A percentile compares a stretch with the other conserved stretches of the same genome.
These are phyloP conservation scores for Tolypocladium nubicola DNA, from an alignment of 2,329 filamentous ascomycete species.

Conservation along the genomic window DNA sequence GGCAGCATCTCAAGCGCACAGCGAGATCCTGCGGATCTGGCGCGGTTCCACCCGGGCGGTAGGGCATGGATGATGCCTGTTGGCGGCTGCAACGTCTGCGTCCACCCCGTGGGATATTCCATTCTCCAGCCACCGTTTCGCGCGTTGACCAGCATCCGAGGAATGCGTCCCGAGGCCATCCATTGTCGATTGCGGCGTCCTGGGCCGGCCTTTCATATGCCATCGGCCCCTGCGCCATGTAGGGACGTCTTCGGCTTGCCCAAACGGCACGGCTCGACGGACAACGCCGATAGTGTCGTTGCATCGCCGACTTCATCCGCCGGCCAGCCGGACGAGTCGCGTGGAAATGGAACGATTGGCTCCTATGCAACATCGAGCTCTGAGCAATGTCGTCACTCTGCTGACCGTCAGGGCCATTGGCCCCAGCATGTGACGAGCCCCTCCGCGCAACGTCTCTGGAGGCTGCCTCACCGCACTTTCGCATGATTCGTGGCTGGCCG, in stretches of 20 bases:
- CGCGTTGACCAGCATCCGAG: neutral
- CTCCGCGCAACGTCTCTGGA: neutral
- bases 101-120: neutral
- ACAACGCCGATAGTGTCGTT: neutral
- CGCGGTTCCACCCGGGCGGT: neutral
- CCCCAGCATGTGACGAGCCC: conserved; percentile 2
- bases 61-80: neutral
- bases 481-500: conserved; percentile 3
- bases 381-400: neutral
- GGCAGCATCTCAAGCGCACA: neutral
- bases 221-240: neutral
- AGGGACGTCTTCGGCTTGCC: neutral
- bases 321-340: neutral
- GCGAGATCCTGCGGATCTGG: neutral
- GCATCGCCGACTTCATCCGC: neutral
- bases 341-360: neutral
- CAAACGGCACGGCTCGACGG: neutral
- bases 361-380: neutral
- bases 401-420: neutral
- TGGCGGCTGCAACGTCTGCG: no score
- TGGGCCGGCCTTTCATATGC: neutral
- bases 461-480: conserved; percentile 8
- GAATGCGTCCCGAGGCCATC: neutral
- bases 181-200: neutral
- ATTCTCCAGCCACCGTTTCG: neutral